Percentiles rank a stretch among this genome's conserved stretches.
Evolutionary conservation across 2,329 filamentous ascomycete genomes (phyloP).

Genomic region (Aspergillus amoenus): DNA sequence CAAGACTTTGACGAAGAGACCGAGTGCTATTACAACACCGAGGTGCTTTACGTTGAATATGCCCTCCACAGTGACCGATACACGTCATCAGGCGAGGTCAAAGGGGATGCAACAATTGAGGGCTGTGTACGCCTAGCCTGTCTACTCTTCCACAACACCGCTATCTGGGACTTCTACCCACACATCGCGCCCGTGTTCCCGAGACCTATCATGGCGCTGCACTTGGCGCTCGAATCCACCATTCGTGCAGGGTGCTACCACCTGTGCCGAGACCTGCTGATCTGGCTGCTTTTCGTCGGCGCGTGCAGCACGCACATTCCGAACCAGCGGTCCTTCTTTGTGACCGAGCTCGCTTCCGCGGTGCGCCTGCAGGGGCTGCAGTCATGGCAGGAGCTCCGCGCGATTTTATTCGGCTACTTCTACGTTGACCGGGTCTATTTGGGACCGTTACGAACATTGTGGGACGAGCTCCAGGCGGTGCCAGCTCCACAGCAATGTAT

Average conservation of each 20-base stretch:
- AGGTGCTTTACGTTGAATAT: conserved; percentile 41
- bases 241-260: conserved; percentile 33
- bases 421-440: conserved; percentile 38
- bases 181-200: conserved; percentile 34
- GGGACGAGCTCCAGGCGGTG: conserved; percentile 31
- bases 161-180: conserved; percentile 42
- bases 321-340: conserved; percentile 32
- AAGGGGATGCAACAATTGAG: conserved; percentile 38
- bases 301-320: conserved; percentile 29
- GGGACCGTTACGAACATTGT: conserved; percentile 29
- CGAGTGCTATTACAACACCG: conserved; percentile 42
- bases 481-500: conserved; percentile 15
- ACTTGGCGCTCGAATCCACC: conserved; percentile 32
- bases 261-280: conserved; percentile 33
- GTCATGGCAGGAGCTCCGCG: conserved; percentile 35
- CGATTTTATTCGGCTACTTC: conserved; percentile 34
- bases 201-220: conserved; percentile 34
- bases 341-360: conserved; percentile 31
- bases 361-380: conserved; percentile 27
- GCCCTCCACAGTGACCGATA: conserved; percentile 38
- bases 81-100: conserved; percentile 30
- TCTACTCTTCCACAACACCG: conserved; percentile 40
- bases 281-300: conserved; percentile 40
- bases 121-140: conserved; percentile 39
- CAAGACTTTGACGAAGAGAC: conserved; percentile 35